Evolutionary conservation across 2,329 filamentous ascomycete species (phyloP).

Genomic region (Colletotrichum zoysiae): DNA sequence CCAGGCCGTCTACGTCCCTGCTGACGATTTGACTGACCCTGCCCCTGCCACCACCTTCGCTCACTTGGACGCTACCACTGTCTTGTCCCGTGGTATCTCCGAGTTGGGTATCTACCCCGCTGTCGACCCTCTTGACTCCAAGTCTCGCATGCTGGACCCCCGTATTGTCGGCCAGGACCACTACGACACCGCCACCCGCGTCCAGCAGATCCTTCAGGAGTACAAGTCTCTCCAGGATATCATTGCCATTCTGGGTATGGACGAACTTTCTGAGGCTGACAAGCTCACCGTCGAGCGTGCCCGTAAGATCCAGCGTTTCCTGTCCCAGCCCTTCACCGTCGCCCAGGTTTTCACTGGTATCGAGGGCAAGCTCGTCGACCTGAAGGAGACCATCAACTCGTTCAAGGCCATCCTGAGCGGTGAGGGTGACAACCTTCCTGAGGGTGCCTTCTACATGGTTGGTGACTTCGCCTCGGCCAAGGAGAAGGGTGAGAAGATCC

Average conservation of each 20-base stretch:
- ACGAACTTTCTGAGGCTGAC: conserved; percentile 98
- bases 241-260: conserved; percentile 99
- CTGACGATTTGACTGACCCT: conserved; percentile 99
- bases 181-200: conserved; percentile 93
- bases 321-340: conserved; percentile 98
- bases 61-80: conserved; percentile 99
- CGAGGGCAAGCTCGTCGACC: conserved; percentile 95
- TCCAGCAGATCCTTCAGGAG: conserved; percentile 99
- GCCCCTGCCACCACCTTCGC: conserved; percentile 99
- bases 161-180: conserved; percentile 98
- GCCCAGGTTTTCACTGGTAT: conserved; percentile 88
- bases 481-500: conserved; percentile 99
- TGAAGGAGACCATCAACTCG: conserved; percentile 97
- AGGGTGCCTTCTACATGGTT: conserved; percentile 98
- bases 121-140: conserved; percentile 99
- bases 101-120: conserved; percentile 99
- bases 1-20: conserved; percentile 99
- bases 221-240: conserved; percentile 99
- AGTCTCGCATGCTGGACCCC: conserved; percentile 99
- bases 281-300: conserved; percentile 99
- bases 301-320: conserved; percentile 99
- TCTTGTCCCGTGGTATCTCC: conserved; percentile 99
- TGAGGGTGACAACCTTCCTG: conserved; percentile 95
- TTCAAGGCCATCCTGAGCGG: conserved; percentile 98
- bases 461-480: conserved; percentile 93